Evolutionary conservation across 2,329 filamentous ascomycete genomes (phyloP), one percentile per base, ranked within the genome.

Genomic region (Colletotrichum musicola): DNA sequence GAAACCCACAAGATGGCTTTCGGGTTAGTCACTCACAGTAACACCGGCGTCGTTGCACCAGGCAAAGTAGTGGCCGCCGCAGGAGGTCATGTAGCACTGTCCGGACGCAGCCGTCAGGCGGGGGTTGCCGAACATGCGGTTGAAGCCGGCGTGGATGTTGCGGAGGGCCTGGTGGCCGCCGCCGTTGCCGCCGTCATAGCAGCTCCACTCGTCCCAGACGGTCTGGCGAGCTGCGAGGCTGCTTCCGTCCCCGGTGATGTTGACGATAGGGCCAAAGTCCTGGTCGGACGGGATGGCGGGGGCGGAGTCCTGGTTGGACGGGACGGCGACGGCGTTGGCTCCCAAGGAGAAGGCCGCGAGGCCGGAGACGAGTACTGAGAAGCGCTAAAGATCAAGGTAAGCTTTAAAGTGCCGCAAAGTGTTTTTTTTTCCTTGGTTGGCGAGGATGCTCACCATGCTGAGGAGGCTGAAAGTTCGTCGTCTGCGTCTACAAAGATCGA

Each of bases 141-240:
- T 51, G n/a, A 51, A 51, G 16, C 49, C 49, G 18, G 49, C 49
- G 49, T 51, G 49, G n/a, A 51, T 18, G 13, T 27, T 51, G 20
- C 25, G 18, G n/a, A 51, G 49, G 18, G 49, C 49, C 49, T 22
- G 20, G 25, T 22, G 25, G 25, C 49, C 49, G 49, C 49, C 49
- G 6, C 20, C 49, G 30, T 35, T 35, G n/a, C 25, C 25, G 12
- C 20, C 49, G 13, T 18, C 6, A 6, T 10, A 13, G 25, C 49
- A 51, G 13, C 12, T 16, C 49, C 49, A 51, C 12, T n/a, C 49
- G n/a, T 51, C 10, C 49, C 49, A 51, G 13, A 16, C 49, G 40
- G 40, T 14, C 40, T 42, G 40, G 13, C 40, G 13, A 13, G 40
- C 13, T 14, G 10, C 16, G 13, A 42, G 13, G 40, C 16, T 13